Percentiles rank a stretch among this genome's conserved stretches.
Conservation (phyloP, 1,284 basidiomycete genomes). For the Cryptococcus neoformans region DNA sequence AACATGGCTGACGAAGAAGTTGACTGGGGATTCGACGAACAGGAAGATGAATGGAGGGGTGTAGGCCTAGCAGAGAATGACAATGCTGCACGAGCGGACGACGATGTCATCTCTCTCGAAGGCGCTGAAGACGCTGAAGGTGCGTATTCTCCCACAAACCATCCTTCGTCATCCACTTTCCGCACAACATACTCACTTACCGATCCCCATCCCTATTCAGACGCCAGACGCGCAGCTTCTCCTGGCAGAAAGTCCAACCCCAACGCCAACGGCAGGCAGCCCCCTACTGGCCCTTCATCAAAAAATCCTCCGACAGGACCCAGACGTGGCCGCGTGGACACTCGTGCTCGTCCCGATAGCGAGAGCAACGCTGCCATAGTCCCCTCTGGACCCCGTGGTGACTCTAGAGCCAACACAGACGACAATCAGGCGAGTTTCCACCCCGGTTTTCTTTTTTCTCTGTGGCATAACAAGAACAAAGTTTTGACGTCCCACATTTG, state of each 20-base stretch:
- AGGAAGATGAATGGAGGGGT: constrained; percentile 6
- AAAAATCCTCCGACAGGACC: constrained; percentile 2
- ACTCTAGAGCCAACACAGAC: not conserved
- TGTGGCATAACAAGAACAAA: not conserved
- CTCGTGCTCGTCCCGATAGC: not conserved
- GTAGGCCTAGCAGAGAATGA: constrained; percentile 1
- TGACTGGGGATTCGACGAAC: constrained; percentile 16
- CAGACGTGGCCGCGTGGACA: not conserved
- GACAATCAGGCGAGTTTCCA: not conserved
- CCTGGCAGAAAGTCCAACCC: not conserved
- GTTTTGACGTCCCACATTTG: not conserved
- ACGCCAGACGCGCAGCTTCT: not conserved
- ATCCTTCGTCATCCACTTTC: not conserved
- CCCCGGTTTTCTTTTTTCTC: not conserved
- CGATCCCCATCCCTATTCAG: not conserved
- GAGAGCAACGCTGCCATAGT: not conserved
- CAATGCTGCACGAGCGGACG: constrained; percentile 3
- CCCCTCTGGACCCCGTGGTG: not conserved
- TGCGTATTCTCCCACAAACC: constrained; percentile 1
- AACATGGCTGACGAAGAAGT: constrained; percentile 21
- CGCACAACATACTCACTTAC: too few species aligned
- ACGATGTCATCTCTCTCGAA: constrained; percentile 17
- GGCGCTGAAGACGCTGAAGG: constrained; percentile 7
- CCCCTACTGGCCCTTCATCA: constrained; percentile 9
- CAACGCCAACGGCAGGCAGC: not conserved